phyloP scores from a whole-genome alignment of 805 yeast species.

The Saccharomyces mikatae region DNA sequence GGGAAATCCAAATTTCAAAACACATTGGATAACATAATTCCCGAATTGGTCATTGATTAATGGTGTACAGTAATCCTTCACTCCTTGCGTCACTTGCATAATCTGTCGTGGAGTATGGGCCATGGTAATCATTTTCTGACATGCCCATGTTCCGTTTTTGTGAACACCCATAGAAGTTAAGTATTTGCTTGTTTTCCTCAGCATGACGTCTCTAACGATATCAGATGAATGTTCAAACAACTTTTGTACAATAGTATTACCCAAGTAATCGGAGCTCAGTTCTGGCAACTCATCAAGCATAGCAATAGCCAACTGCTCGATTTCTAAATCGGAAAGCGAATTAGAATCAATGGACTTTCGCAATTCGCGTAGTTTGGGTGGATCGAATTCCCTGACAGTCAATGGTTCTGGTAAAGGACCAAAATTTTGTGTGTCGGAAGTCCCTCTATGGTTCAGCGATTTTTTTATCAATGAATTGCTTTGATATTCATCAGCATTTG shows the following conservation, averaged over 20 bases:
- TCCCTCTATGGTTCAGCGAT: slow-evolving; percentile 39
- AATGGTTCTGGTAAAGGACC: slow-evolving; percentile 75
- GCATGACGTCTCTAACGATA: slow-evolving; percentile 69
- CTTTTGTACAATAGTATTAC: slow-evolving; percentile 93
- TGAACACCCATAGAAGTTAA: slow-evolving; percentile 90
- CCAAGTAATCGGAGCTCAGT: slow-evolving; percentile 83
- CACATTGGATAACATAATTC: slow-evolving; percentile 91
- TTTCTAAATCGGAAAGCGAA: slow-evolving; percentile 45
- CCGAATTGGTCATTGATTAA: slow-evolving; percentile 93
- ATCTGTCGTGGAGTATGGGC: slow-evolving; percentile 58
- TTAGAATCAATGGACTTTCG: slow-evolving; percentile 64
- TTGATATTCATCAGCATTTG: slow-evolving; percentile 18
- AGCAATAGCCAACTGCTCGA: slow-evolving; percentile 74
- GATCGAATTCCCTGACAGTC: slow-evolving; percentile 64
- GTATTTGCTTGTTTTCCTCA: slow-evolving; percentile 67
- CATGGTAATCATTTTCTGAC: slow-evolving; percentile 84
- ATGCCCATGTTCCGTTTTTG: slow-evolving; percentile 99
- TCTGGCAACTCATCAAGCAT: slow-evolving; percentile 88
- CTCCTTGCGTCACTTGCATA: slow-evolving; percentile 55
- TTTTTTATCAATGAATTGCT: slow-evolving; percentile 39
- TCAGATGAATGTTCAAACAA: slow-evolving; percentile 66
- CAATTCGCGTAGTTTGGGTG: slow-evolving; percentile 80
- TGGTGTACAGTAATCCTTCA: slow-evolving; percentile 75
- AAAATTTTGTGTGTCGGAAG: slow-evolving; percentile 41
- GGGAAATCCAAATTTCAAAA: slow-evolving; percentile 81